Percentiles rank a stretch among this genome's conserved stretches.
Evolutionary conservation across 2,329 filamentous ascomycete species (phyloP).

Genomic region (Verticillium nubilum): DNA sequence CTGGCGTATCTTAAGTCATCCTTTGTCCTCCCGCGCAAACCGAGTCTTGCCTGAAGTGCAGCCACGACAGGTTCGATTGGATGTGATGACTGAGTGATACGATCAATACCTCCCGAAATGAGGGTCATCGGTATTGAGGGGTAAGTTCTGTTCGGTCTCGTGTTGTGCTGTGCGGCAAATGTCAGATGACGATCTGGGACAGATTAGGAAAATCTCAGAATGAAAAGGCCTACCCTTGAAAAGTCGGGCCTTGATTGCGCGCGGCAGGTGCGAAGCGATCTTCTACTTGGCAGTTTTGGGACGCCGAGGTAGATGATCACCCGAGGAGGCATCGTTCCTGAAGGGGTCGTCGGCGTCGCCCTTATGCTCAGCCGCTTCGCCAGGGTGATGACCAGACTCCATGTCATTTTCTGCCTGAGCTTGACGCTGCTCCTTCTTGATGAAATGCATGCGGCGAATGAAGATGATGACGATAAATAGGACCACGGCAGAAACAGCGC

Average conservation of each 20-base stretch:
- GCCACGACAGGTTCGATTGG: no score
- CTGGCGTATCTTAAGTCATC: background rate
- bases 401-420: background rate
- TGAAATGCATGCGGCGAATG: slow-evolving; percentile 10
- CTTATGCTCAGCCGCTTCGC: background rate
- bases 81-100: background rate
- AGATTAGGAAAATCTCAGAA: background rate
- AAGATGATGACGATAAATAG: slow-evolving; percentile 17
- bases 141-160: background rate
- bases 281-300: background rate
- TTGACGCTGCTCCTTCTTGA: slow-evolving; percentile 6
- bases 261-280: background rate
- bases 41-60: background rate
- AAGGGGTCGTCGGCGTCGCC: background rate
- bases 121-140: background rate
- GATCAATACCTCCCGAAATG: background rate
- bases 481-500: slow-evolving; percentile 15
- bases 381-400: background rate
- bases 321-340: background rate
- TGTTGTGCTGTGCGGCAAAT: background rate
- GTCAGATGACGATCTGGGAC: background rate
- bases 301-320: background rate
- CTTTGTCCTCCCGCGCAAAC: background rate
- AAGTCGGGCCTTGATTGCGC: background rate
- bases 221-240: background rate